Conservation (phyloP, 163 green algal species). For the Chlamydomonas reinhardtii region DNA sequence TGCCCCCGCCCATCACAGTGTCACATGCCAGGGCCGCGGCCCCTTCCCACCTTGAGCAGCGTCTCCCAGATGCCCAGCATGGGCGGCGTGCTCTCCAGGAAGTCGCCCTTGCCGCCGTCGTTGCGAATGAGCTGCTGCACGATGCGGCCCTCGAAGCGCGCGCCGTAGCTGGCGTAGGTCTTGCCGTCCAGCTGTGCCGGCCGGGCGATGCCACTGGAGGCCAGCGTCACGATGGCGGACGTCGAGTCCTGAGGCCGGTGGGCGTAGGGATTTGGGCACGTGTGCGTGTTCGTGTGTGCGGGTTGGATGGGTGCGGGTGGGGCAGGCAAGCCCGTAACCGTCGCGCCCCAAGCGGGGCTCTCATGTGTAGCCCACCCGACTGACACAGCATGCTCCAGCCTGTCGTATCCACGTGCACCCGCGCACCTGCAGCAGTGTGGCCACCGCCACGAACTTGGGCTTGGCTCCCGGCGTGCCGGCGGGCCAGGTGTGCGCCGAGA, state of each 20-base stretch:
- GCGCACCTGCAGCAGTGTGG: constrained; percentile 59
- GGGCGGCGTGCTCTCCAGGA: constrained; percentile 73
- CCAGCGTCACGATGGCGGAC: constrained; percentile 85
- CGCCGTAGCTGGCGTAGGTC: constrained; percentile 85
- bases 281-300: no score
- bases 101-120: constrained; percentile 86
- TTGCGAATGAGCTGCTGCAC: constrained; percentile 85
- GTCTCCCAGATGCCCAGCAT: constrained; percentile 91
- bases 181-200: constrained; percentile 86
- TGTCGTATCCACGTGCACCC: neutral
- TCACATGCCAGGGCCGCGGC: no score
- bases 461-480: constrained; percentile 56
- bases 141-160: constrained; percentile 90
- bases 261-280: constrained; percentile 56
- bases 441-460: constrained; percentile 67
- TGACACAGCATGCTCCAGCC: no score
- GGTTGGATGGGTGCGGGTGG: no score
- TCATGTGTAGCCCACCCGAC: no score
- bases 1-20: no score
- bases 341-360: no score
- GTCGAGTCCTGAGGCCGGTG: constrained; percentile 65
- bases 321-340: no score
- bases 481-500: constrained; percentile 59
- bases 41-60: constrained; percentile 74
- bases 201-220: constrained; percentile 74